Base-by-base conservation (phyloP, 345 rosid species). In the Moricandia arvensis region DNA sequence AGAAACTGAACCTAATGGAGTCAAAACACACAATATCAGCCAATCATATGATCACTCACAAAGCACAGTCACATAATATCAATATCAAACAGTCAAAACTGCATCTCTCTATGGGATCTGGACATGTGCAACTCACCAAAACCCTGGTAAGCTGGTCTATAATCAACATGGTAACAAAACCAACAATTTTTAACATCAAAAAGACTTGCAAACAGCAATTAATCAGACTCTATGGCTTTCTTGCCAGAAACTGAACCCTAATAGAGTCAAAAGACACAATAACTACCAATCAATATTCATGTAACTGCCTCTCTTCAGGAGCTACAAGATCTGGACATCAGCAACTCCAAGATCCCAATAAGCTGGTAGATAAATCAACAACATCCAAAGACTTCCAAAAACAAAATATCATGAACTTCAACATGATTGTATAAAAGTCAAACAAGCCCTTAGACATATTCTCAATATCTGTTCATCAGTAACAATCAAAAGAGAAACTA, bases 181-280 rank as follows among this genome's bases (percentile, higher is more conserved):
- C 62, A 67, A 16, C 0, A 8, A 24, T 61, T 47, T 47, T 60
- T 41, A 75, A 60, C 16, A 47, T 66, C 35, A 47, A 57, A 57
- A 1, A 38, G 13, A 57, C 57, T 58, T 74, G 18, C 57, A 64
- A 58, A 27, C 72, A 74, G 58, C 17, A 43, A 21, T n/a, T 16
- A 8, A 58, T 64, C 74, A 68, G 74, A 79, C 69, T 82, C 91
- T 67, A 64, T 77, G 11, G 82, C 4, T 66, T 79, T 91, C 69
- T 82, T 91, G 64, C 33, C 75, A 65, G 75, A 63, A 33, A 70
- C 21, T 59, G 83, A 83, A 43, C 89, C 89, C 92, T 88, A 69
- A 80, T 79, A 38, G 8, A 66, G 54, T 1, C 59, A 72, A 66
- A 68, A 73, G 21, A 68, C 54, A 62, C 34, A 68, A 53, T 33